Evolutionary conservation across 768 basidiomycete species (phyloP).

Genomic region (Myochromella boudieri): DNA sequence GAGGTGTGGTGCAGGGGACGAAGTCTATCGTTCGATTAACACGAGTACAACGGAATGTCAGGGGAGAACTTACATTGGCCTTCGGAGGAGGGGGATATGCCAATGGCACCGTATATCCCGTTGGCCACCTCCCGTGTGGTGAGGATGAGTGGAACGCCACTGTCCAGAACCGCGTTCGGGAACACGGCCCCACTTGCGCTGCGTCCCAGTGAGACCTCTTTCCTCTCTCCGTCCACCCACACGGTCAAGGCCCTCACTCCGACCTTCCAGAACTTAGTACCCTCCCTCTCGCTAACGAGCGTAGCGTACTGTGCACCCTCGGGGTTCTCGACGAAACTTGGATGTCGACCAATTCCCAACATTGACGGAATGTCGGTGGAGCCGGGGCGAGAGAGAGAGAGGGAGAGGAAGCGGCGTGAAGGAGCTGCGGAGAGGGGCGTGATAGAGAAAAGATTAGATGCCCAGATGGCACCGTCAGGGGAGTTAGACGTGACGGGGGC

Average conservation of each 20-base stretch:
- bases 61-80: conserved; percentile 55
- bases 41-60: background rate
- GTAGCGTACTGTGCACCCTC: conserved; percentile 47
- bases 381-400: conserved; percentile 70
- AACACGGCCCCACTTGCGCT: conserved; percentile 39
- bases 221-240: conserved; percentile 46
- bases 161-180: conserved; percentile 72
- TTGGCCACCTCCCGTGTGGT: conserved; percentile 63
- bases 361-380: conserved; percentile 53
- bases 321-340: conserved; percentile 53
- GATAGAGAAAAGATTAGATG: conserved; percentile 72
- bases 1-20: conserved; percentile 65
- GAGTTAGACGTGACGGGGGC: conserved; percentile 46
- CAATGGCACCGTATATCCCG: conserved; percentile 76
- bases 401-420: conserved; percentile 60
- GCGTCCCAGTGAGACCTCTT: conserved; percentile 38
- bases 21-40: conserved; percentile 49
- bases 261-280: conserved; percentile 64
- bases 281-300: conserved; percentile 39
- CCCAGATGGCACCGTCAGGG: conserved; percentile 65
- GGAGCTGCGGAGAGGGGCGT: conserved; percentile 55
- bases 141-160: conserved; percentile 67
- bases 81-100: conserved; percentile 54
- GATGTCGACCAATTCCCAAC: conserved; percentile 73
- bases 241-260: conserved; percentile 58